These are phyloP conservation scores for Phylloporus arenicola DNA, from an alignment of 768 basidiomycete genomes.

Conservation along the genomic window DNA sequence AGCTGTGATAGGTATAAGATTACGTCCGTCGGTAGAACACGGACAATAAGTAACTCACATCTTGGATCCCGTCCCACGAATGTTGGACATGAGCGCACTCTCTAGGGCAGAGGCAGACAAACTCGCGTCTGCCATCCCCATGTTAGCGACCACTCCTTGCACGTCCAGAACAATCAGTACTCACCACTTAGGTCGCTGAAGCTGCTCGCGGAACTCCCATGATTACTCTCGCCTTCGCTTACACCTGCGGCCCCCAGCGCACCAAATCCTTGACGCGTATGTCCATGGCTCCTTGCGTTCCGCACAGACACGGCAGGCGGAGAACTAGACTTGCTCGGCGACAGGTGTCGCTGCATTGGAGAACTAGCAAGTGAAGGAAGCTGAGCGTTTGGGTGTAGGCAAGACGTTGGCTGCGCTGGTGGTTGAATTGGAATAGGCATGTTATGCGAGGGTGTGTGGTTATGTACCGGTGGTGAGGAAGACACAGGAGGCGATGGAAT, in stretches of 20 bases:
- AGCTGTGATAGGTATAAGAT: slow-evolving; percentile 20
- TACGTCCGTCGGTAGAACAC: background rate
- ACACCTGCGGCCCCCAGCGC: slow-evolving; percentile 35
- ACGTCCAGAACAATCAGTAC: slow-evolving; percentile 15
- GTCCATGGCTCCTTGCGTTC: slow-evolving; percentile 47
- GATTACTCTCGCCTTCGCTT: slow-evolving; percentile 56
- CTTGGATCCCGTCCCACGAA: slow-evolving; percentile 58
- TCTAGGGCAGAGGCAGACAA: slow-evolving; percentile 76
- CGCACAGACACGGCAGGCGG: slow-evolving; percentile 55
- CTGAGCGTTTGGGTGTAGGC: slow-evolving; percentile 14
- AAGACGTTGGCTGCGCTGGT: slow-evolving; percentile 4
- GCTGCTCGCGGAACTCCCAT: slow-evolving; percentile 72
- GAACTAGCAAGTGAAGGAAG: slow-evolving; percentile 14
- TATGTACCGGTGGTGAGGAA: slow-evolving; percentile 35
- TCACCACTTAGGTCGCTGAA: slow-evolving; percentile 84
- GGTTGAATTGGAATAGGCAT: slow-evolving; percentile 1
- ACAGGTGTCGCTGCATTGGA: slow-evolving; percentile 47
- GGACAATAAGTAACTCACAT: slow-evolving; percentile 46
- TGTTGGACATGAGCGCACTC: slow-evolving; percentile 74
- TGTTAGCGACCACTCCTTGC: background rate
- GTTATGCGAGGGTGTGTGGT: slow-evolving; percentile 15
- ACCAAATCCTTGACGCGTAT: slow-evolving; percentile 42
- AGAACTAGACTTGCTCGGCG: slow-evolving; percentile 54
- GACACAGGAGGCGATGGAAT: slow-evolving; percentile 69
- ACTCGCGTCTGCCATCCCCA: slow-evolving; percentile 49